A percentile compares a stretch with the other conserved stretches of the same genome.
Conservation (phyloP, 140 eudicot genomes). For the Oenanthe javanica region DNA sequence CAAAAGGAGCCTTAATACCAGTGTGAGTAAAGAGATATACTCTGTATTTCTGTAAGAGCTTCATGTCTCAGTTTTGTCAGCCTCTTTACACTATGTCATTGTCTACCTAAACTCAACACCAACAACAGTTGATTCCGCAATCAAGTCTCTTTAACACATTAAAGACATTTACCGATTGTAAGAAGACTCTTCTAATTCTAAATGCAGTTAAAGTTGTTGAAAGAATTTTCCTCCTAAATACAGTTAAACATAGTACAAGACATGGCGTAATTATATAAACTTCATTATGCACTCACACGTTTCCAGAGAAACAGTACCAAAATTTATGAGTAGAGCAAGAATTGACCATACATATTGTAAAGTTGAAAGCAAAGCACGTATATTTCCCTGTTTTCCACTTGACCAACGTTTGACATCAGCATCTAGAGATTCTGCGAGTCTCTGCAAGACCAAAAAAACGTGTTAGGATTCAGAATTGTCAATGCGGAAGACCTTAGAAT, state of each 20-base stretch:
- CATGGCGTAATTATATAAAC: background rate
- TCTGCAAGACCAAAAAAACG: conserved; percentile 28
- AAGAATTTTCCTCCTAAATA: background rate
- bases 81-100: background rate
- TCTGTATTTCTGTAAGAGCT: background rate
- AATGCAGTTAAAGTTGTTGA: too few relatives aligned
- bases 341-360: conserved; percentile 73
- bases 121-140: background rate
- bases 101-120: background rate
- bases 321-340: background rate
- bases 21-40: background rate
- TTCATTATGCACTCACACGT: background rate
- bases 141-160: background rate
- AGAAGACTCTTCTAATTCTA: background rate
- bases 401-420: conserved; percentile 97
- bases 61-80: background rate
- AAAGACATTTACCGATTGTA: too few relatives aligned
- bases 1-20: background rate
- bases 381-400: conserved; percentile 86
- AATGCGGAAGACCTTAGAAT: background rate
- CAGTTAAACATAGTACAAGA: background rate
- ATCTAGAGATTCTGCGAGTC: conserved; percentile 26
- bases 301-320: background rate
- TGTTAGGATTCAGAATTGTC: background rate
- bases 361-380: conserved; percentile 93